These are phyloP conservation scores for Geotrichum histeridarum DNA, from an alignment of 1,139 yeast species.

Conservation along the genomic window DNA sequence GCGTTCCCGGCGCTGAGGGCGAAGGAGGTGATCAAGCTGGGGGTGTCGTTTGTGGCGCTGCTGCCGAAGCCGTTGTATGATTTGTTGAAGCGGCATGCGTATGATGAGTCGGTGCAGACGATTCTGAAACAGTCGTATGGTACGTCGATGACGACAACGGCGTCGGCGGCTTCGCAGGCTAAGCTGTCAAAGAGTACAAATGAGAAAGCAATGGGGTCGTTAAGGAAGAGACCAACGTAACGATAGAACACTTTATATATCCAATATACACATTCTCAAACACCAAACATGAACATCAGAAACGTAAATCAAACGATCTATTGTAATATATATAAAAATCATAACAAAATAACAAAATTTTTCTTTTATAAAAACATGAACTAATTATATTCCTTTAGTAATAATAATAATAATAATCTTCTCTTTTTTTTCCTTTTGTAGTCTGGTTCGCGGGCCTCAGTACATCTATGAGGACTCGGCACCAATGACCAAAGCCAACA, in stretches of 20 bases:
- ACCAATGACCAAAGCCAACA: conserved; percentile 96
- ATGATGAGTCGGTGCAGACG: conserved; percentile 39
- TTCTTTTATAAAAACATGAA: too few species aligned
- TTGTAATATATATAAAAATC: too few species aligned
- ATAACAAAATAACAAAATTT: too few species aligned
- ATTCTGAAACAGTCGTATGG: conserved; percentile 24
- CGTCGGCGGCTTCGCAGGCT: not conserved
- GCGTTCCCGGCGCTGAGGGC: conserved; percentile 65
- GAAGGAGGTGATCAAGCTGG: conserved; percentile 68
- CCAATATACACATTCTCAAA: too few species aligned
- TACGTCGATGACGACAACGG: not conserved
- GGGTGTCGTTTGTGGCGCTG: conserved; percentile 74
- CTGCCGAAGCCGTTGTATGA: conserved; percentile 66
- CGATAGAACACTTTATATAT: not conserved
- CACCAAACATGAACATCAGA: too few species aligned
- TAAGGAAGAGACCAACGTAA: not conserved
- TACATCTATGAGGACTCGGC: conserved; percentile 31
- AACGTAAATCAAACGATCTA: too few species aligned
- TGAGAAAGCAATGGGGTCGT: not conserved
- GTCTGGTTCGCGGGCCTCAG: too few species aligned
- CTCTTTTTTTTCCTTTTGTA: too few species aligned
- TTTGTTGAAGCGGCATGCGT: conserved; percentile 65
- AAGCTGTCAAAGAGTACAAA: not conserved
- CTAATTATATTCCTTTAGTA: too few species aligned
- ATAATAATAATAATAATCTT: too few species aligned